A percentile compares a stretch with the other conserved stretches of the same genome.
These are phyloP conservation scores for Volvox reticuliferus DNA, from an alignment of 139 green algal species.

Conservation along the genomic window DNA sequence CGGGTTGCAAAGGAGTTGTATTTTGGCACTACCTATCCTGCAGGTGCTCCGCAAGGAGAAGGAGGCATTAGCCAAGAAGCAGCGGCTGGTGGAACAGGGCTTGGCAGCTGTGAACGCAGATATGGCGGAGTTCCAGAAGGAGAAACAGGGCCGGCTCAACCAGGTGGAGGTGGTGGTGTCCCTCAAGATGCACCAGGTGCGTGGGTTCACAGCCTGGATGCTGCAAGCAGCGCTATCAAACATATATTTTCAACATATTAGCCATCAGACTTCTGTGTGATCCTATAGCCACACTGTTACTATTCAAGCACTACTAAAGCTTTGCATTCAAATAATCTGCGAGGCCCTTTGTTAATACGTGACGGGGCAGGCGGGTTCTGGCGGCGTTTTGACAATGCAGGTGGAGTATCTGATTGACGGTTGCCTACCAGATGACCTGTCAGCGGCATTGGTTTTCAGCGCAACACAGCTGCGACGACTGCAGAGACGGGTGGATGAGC, in stretches of 20 bases:
- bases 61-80: conserved; percentile 80
- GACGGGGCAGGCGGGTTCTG: too few relatives aligned
- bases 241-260: too few relatives aligned
- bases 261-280: too few relatives aligned
- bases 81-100: conserved; percentile 73
- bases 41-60: conserved; percentile 78
- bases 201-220: neutral
- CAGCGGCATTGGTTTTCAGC: conserved; percentile 77
- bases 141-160: conserved; percentile 90
- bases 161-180: conserved; percentile 76
- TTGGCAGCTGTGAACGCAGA: conserved; percentile 73
- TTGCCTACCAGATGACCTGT: conserved; percentile 73
- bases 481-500: conserved; percentile 73
- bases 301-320: too few relatives aligned
- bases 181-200: conserved; percentile 65
- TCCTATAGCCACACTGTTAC: too few relatives aligned
- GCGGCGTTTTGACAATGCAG: conserved; percentile 43
- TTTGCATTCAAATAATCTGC: too few relatives aligned
- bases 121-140: conserved; percentile 85
- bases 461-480: conserved; percentile 68
- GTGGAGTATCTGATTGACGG: conserved; percentile 77
- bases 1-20: neutral
- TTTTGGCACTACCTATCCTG: neutral
- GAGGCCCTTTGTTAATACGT: too few relatives aligned
- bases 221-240: too few relatives aligned